Evolutionary conservation across 805 yeast species (phyloP), one percentile per base, ranked within the genome.

Genomic region (Ogataea polymorpha): DNA sequence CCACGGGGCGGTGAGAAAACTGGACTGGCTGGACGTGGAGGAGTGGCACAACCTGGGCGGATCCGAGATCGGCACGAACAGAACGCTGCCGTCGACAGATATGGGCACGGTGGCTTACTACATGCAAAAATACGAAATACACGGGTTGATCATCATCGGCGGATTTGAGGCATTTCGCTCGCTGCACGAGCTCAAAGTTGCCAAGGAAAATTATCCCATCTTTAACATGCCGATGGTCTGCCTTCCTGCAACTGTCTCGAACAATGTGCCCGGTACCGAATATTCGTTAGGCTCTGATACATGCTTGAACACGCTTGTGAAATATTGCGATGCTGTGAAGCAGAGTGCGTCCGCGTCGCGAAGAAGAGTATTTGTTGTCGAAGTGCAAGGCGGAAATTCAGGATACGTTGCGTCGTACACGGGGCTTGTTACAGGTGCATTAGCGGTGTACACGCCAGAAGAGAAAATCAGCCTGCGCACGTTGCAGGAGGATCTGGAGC

Each of bases 261-360:
- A 93, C 69, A 93, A 93, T 54, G 98, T 93, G 35, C 99, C 99
- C n/a, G 99, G 99, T 46, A 84, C 98, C 2, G 97, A 93, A 66
- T 89, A 89, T 65, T 88, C 97, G 0, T 68, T 93, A 44, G 99
- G 99, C 45, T 75, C 89, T 11, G 99, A 93, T 63, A 93, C 99
- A 8, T 95, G 99, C 71, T 71, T 93, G 71, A 93, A 93, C 66
- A 72, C 93, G 9, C 74, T 93, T 55, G 88, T 89, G 48, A 80
- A 84, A 43, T 93, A 93, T 71, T 91, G 98, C 68, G 99, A 93
- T 64, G 88, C 86, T 17, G 83, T 93, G 51, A 90, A 93, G 69
- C 96, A 87, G 70, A 79, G 89, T 37, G 99, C 99, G 2, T 82
- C 96, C 15, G 87, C 99, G 13, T 79, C 96, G 3, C 80, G 99